Base-by-base conservation (phyloP, 176 grass and related monocot genomes). In the Oryza glaberrima region DNA sequence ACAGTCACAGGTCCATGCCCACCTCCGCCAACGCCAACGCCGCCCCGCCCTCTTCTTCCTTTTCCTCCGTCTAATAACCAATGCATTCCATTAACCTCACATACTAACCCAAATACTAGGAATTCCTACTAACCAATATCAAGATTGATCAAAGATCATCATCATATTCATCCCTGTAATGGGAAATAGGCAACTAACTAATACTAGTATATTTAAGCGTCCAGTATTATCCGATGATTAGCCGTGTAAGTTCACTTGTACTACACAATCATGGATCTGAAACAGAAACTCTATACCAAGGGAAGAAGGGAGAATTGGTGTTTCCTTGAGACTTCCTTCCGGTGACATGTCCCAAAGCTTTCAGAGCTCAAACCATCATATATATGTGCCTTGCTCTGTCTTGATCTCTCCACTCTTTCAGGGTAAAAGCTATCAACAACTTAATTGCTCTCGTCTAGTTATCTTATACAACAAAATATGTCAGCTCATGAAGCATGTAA, bases 11-110 rank as follows among this genome's bases (percentile, higher is more conserved):
- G 51, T 84, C 93, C 51, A 25, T 81, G 4, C 49, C 17, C 20
- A 28, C 83, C 78, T 83, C 72, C 19, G 1, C 5, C 43, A 36
- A 36, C 8, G 43, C 35, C 35, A 26, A 36, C 35, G 56, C 19
- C 75, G 88, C 54, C 0, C 65, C 77, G 0, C 52, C 82, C 28
- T 41, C 66, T n/a, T 66, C 45, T 12, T 82, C 79, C 1, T 51
- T 72, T 67, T 90, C 83, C 25, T 49, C 73, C 16, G 20, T 73
- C n/a, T 74, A 83, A 48, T 74, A 83, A 48, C 48, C 12, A 14
- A 51, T 12, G 10, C 44, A 46, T 11, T 46, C 9, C 40, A 43
- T 43, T 43, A 43, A 43, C 1, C 41, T 43, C 5, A 43, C 41
- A 9, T 43, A 43, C 41, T 43, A 43, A 43, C 41, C 47, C 1